Evolutionary conservation across 306 rosid species (phyloP), one percentile per base, ranked within the genome.

Genomic region (Acacia confusa): DNA sequence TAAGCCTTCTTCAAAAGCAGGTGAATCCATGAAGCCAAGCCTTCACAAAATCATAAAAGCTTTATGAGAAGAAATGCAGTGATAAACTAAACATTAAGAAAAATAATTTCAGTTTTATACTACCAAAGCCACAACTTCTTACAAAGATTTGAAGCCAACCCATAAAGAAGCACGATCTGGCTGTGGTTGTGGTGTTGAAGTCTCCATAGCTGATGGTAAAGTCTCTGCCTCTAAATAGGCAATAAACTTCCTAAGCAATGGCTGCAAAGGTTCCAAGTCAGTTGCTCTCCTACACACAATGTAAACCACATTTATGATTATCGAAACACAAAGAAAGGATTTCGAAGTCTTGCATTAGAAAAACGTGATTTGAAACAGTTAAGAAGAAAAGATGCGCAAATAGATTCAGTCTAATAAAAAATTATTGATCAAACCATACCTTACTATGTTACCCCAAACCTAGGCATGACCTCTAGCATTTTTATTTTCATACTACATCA

Each of bases 1-100:
- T 89, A 95, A 89, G 89, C 97, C 99, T 90, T 95, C 98, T 92
- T 95, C 99, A 70, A 95, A 93, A 71, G 97, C 90, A 79, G 94
- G 92, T 76, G 99, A 92, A 79, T 95, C 96, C 88, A 95, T 87
- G 88, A 93, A 92, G 82, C 99, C 94, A 81, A 93, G 93, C 92
- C 99, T 95, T 89, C 83, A 88, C 44, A 47, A 82, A 78, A 80
- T 68, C 17, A 85, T 30, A 72, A 82, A 74, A 24, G 55, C n/a
- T 70, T 44, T 75, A 81, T 69, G 73, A 82, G 72, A 68, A 70
- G 80, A 66, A 79, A 69, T 79, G 82, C 58, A 82, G 79, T 20
- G 13, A 60, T 10, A 63, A 60, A 65, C 4, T 47, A 47, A 30
- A 27, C 16, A 25, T 11, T 12, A 24, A 60, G 17, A 2, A 12